A percentile compares a stretch with the other conserved stretches of the same genome.
phyloP scores from a whole-genome alignment of 495 filamentous ascomycete species.

The Tuber indicum region DNA sequence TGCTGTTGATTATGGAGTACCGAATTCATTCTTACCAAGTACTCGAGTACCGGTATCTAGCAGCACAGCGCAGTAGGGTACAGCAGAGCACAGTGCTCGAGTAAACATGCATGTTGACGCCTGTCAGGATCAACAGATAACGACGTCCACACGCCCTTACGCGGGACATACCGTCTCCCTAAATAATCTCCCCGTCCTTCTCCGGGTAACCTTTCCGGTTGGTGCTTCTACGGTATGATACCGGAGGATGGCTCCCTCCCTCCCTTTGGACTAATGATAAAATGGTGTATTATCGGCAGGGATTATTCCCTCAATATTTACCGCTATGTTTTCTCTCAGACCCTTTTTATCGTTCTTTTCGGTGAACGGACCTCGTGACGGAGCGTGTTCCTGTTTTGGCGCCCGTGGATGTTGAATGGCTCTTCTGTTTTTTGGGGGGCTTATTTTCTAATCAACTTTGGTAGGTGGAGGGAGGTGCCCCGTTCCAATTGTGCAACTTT shows the following conservation, averaged over 20 bases:
- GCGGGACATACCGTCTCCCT: neutral
- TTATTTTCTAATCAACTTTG: neutral
- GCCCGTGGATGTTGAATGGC: neutral
- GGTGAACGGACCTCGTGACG: neutral
- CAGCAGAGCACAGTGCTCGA: neutral
- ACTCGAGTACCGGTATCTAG: neutral
- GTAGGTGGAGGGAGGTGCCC: neutral
- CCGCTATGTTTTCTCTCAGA: neutral
- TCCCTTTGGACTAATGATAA: neutral
- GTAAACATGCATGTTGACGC: neutral
- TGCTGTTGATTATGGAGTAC: neutral
- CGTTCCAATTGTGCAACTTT: neutral
- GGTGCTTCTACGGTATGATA: neutral
- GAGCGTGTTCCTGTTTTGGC: neutral
- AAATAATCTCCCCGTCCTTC: neutral
- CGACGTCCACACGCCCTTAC: neutral
- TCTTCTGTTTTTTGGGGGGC: neutral
- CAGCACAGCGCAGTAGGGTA: neutral
- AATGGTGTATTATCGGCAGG: neutral
- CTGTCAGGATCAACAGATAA: neutral
- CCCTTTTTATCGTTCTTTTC: neutral
- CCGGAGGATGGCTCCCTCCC: neutral
- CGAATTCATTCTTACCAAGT: neutral
- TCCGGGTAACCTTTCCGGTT: neutral
- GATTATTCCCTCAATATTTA: neutral